Base-by-base conservation (phyloP, 2,329 filamentous ascomycete genomes). In the Davidsoniella australis region DNA sequence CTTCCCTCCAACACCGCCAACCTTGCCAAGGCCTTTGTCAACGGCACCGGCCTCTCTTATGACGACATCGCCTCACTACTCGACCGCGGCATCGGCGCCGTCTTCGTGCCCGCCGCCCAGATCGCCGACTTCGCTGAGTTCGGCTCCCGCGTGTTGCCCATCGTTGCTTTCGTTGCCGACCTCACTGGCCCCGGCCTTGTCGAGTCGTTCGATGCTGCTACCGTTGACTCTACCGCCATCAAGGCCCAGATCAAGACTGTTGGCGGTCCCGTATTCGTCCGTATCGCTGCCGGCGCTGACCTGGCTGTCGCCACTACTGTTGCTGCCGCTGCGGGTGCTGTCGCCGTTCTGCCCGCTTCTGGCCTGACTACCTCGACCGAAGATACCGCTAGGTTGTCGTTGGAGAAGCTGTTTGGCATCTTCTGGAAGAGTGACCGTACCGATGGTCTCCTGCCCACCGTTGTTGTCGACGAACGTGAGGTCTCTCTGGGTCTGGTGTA, bases 401-500 rank as follows among this genome's bases (percentile, higher is more conserved):
- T 85, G 5, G 73, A 78, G 10, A 78, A 76, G 58, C 66, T 95
- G 26, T 70, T 96, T 54, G 75, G 85, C 46, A 72, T 76, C 2
- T 78, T 80, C 55, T 87, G 87, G 65, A 80, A 75, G 54, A 85
- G 84, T 38, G 91, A 98, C 63, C 75, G 87, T 55, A 65, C 77
- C 3, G 93, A 95, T 60, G 82, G 83, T 7, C 72, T 98, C 7
- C 78, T 94, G 56, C 82, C 91, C 1, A 98, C 91, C 0, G 75
- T 94, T 3, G 91, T 98, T 6, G 87, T 84, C 1, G 86, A 98
- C 61, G 85, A 94, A 68, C 71, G 82, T 45, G 88, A 87, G 1
- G 70, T 83, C 17, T 85, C 86, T 7, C 69, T 98, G 12, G 91
- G 91, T 0, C 67, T 98, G 55, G 91, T 95, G 16, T 98, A 95